Evolutionary conservation across 306 rosid genomes (phyloP), one percentile per base, ranked within the genome.

Genomic region (Carpinus fangiana): DNA sequence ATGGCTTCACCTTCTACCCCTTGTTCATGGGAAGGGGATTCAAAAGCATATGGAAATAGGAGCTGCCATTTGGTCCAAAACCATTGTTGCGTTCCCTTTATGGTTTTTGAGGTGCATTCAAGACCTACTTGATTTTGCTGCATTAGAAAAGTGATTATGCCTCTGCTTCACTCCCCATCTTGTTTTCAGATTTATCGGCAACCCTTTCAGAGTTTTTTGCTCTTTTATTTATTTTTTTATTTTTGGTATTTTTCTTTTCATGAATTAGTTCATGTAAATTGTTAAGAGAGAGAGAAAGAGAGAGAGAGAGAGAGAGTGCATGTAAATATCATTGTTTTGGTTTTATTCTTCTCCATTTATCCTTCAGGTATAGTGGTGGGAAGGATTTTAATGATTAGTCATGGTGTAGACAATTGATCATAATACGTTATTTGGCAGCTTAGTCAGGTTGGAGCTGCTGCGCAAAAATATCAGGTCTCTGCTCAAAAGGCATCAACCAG

Each of bases 391-490:
- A 41, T 41, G 45, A 41, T 41, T 41, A 41, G 5, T 21, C 66
- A 60, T 23, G 66, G 34, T 2, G 12, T 60, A 28, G 79, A 65
- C 7, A 57, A 60, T 70, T 82, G 41, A 60, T 26, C 36, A 60
- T 74, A 70, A 68, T 47, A 31, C 38, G 16, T 23, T 23, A n/a
- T 43, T 60, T 51, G 85, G 79, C 93, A 94, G 98, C 96, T 94
- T 84, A 88, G 92, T 85, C 98, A 95, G 81, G 93, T 95, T 82
- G 97, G 93, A 73, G 88, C 90, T 38, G 99, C 93, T 74, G 98
- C 99, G 77, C 98, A 94, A 75, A 94, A 92, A 78, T 94, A 92
- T 87, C 98, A 92, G 86, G 81, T 92, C 78, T 86, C 96, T 76
- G 87, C 95, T 76, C 98, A 95, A 84, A 95, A 87, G 86, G 88